These are phyloP conservation scores for Penicillium glabrum DNA, from an alignment of 2,329 filamentous ascomycete genomes.

Conservation along the genomic window DNA sequence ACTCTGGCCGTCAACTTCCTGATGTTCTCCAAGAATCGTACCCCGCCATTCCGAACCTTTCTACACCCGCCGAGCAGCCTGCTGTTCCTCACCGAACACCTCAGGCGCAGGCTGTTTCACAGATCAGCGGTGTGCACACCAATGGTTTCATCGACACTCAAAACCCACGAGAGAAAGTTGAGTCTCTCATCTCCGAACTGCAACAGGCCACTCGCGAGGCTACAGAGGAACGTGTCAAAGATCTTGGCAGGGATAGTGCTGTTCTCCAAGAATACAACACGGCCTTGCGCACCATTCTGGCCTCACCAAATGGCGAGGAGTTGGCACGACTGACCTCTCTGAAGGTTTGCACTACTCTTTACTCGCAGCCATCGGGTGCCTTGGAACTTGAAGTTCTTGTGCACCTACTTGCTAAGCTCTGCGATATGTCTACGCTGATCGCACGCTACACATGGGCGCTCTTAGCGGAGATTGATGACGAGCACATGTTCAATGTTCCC, in stretches of 20 bases:
- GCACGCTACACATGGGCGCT: constrained; percentile 52
- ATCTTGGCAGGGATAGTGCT: constrained; percentile 54
- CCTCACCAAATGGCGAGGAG: constrained; percentile 56
- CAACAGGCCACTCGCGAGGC: constrained; percentile 58
- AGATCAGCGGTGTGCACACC: constrained; percentile 32
- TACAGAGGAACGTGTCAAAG: constrained; percentile 58
- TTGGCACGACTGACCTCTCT: constrained; percentile 57
- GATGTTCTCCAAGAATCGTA: constrained; percentile 65
- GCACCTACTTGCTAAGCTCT: constrained; percentile 61
- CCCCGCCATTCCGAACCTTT: constrained; percentile 59
- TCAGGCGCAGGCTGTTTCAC: constrained; percentile 44
- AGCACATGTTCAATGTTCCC: constrained; percentile 62
- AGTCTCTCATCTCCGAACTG: constrained; percentile 57
- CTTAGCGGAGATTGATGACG: constrained; percentile 55
- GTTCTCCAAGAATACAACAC: constrained; percentile 61
- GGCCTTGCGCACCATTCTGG: constrained; percentile 54
- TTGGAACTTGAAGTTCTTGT: constrained; percentile 65
- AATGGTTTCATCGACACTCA: constrained; percentile 62
- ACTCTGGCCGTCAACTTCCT: constrained; percentile 60
- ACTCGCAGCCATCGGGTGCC: constrained; percentile 53
- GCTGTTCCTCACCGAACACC: constrained; percentile 59
- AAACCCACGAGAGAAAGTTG: constrained; percentile 54
- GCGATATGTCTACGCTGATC: constrained; percentile 58
- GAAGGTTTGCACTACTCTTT: constrained; percentile 58
- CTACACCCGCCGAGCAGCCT: constrained; percentile 62